phyloP scores from a whole-genome alignment of 1,139 yeast genomes.

The Suhomyces taliae region DNA sequence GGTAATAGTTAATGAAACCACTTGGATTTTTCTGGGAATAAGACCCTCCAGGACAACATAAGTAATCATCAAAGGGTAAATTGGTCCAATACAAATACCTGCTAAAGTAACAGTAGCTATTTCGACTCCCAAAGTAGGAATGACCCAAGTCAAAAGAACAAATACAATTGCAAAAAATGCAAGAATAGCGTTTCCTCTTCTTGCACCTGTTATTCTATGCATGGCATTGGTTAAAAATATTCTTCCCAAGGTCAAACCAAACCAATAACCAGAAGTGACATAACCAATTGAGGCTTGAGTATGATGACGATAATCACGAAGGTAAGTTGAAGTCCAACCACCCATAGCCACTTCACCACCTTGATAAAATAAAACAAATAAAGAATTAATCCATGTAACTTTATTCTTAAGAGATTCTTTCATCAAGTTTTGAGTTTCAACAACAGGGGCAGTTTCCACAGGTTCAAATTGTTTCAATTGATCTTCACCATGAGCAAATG shows the following conservation, averaged over 20 bases:
- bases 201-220: conserved; percentile 47
- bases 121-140: conserved; percentile 27
- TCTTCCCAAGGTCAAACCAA: conserved; percentile 65
- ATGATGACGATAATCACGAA: conserved; percentile 57
- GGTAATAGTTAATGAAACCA: conserved; percentile 52
- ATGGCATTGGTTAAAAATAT: conserved; percentile 44
- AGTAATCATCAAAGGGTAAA: conserved; percentile 55
- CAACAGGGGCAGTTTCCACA: not conserved
- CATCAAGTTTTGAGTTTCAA: conserved; percentile 4
- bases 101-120: conserved; percentile 43
- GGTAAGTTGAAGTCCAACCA: conserved; percentile 70
- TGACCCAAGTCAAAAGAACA: conserved; percentile 47
- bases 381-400: conserved; percentile 55
- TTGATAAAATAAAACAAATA: conserved; percentile 60
- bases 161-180: conserved; percentile 34
- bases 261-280: conserved; percentile 73
- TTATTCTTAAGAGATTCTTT: conserved; percentile 37
- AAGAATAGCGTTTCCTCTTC: conserved; percentile 45
- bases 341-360: conserved; percentile 71
- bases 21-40: conserved; percentile 55
- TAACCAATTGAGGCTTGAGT: conserved; percentile 50
- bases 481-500: conserved; percentile 16
- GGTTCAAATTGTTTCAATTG: conserved; percentile 11
- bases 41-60: conserved; percentile 39
- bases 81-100: conserved; percentile 55